These are phyloP conservation scores for Aspergillus tubingensis DNA, from an alignment of 2,329 filamentous ascomycete genomes.

Conservation along the genomic window DNA sequence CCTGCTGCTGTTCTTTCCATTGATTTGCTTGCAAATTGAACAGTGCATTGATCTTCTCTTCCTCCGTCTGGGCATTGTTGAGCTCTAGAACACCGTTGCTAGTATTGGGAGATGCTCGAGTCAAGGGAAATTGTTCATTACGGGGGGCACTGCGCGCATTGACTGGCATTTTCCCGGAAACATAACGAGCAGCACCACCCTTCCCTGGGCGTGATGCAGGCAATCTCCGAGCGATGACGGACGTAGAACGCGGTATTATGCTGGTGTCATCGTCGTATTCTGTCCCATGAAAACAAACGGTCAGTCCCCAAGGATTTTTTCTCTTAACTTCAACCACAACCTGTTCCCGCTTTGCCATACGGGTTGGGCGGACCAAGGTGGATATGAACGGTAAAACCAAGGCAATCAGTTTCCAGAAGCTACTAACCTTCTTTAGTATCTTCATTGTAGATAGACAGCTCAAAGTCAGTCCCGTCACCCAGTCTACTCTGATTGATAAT, in stretches of 20 bases:
- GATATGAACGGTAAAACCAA: not conserved
- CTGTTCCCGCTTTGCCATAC: not conserved
- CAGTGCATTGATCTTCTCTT: conserved; percentile 91
- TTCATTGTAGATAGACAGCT: conserved; percentile 90
- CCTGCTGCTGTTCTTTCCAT: conserved; percentile 90
- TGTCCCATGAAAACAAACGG: conserved; percentile 47
- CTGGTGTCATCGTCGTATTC: conserved; percentile 97
- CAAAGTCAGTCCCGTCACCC: conserved; percentile 94
- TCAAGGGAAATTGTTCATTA: conserved; percentile 56
- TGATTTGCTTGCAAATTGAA: conserved; percentile 86
- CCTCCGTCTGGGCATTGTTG: conserved; percentile 82
- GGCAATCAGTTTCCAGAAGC: not conserved
- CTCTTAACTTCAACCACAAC: not conserved
- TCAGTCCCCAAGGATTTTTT: not conserved
- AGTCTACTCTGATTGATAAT: conserved; percentile 94
- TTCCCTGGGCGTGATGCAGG: conserved; percentile 83
- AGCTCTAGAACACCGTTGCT: conserved; percentile 63
- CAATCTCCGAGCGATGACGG: conserved; percentile 83
- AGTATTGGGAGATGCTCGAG: conserved; percentile 36
- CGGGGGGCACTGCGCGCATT: conserved; percentile 79
- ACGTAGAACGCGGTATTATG: conserved; percentile 94
- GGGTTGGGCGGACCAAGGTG: not conserved
- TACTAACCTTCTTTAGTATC: conserved; percentile 83
- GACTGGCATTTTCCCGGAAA: conserved; percentile 91
- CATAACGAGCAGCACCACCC: conserved; percentile 89